A percentile compares a stretch with the other conserved stretches of the same genome.
Conservation (phyloP, 164 flowering plant species). For the Macadamia tetraphylla region DNA sequence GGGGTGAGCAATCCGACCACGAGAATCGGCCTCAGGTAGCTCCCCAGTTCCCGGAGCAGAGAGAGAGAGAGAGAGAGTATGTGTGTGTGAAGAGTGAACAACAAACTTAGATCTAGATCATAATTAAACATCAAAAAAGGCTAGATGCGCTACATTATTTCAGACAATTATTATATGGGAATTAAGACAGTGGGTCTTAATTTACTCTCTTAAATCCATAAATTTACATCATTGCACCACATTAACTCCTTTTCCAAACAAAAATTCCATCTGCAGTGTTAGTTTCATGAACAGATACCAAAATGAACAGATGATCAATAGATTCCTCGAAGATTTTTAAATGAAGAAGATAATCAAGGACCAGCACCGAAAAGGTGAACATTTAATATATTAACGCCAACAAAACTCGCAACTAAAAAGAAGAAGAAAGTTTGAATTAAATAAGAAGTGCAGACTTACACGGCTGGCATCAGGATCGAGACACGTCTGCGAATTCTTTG, state of each 20-base stretch:
- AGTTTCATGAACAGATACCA: background rate
- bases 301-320: background rate
- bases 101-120: too few species aligned
- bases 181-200: background rate
- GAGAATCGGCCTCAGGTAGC: too few species aligned
- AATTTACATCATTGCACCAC: background rate
- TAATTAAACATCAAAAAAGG: too few species aligned
- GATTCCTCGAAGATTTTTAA: too few species aligned
- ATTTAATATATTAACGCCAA: background rate
- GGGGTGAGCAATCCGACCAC: too few species aligned
- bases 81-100: too few species aligned
- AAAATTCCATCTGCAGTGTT: background rate
- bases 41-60: too few species aligned
- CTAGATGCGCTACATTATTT: background rate
- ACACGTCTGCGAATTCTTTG: constrained; percentile 71
- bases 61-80: too few species aligned
- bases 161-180: background rate
- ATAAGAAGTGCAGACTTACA: constrained; percentile 25
- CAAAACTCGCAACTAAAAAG: background rate
- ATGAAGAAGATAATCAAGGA: background rate
- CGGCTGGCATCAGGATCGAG: constrained; percentile 91
- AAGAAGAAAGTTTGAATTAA: background rate
- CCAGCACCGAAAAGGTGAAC: background rate
- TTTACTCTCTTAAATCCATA: background rate
- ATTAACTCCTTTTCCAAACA: background rate